Conservation (phyloP, 192 early-diverging fungal species). For the Polychytrium aggregatum region DNA sequence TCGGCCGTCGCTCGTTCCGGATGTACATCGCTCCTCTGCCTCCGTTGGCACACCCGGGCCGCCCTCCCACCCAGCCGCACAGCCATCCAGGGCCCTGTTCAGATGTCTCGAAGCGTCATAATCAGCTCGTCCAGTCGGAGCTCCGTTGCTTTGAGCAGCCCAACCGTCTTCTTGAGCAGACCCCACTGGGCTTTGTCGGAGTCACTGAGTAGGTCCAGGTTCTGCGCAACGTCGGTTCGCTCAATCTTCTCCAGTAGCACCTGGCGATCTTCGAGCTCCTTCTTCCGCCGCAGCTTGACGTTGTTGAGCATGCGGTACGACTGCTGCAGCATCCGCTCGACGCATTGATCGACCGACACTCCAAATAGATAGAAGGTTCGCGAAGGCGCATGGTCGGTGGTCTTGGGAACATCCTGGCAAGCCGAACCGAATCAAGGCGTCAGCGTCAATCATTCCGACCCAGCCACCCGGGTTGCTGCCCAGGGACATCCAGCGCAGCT, state of each 20-base stretch:
- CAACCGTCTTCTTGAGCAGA: slow-evolving; percentile 11
- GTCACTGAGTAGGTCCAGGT: slow-evolving; percentile 19
- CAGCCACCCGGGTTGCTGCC: neutral
- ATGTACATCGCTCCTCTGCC: too few relatives aligned
- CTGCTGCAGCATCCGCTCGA: slow-evolving; percentile 15
- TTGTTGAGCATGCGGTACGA: slow-evolving; percentile 22
- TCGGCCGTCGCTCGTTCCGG: too few relatives aligned
- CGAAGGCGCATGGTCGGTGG: slow-evolving; percentile 27
- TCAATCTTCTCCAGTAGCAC: slow-evolving; percentile 28
- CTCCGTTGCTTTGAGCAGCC: slow-evolving; percentile 13
- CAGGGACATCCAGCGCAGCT: too few relatives aligned
- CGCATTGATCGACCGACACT: slow-evolving; percentile 20
- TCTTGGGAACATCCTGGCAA: slow-evolving; percentile 35
- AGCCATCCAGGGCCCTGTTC: too few relatives aligned
- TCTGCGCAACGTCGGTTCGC: slow-evolving; percentile 22
- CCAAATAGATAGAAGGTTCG: slow-evolving; percentile 31
- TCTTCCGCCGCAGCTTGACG: slow-evolving; percentile 20
- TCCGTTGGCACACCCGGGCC: too few relatives aligned
- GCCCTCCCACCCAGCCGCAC: too few relatives aligned
- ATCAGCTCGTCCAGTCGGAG: slow-evolving; percentile 17
- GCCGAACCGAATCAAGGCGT: neutral
- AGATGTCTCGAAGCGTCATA: slow-evolving; percentile 21
- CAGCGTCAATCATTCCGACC: neutral
- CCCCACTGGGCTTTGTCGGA: slow-evolving; percentile 14
- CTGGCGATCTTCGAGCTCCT: slow-evolving; percentile 14